Percentiles rank a stretch among this genome's conserved stretches.
Evolutionary conservation across 179 eudicot genomes (phyloP).

Genomic region (Patellifolia procumbens): DNA sequence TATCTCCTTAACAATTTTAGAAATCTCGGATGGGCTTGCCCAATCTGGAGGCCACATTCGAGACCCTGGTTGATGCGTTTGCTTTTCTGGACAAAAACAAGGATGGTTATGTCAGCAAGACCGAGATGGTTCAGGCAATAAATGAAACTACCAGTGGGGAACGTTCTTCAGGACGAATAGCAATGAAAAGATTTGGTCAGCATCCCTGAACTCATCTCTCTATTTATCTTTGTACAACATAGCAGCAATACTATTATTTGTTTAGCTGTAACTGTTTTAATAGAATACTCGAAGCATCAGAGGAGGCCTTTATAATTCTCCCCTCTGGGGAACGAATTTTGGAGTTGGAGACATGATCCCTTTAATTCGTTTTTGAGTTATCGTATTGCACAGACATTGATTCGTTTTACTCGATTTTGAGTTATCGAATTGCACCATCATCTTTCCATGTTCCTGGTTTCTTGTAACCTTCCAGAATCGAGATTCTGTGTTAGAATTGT

Average conservation of each 20-base stretch:
- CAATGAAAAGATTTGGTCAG: slow-evolving; percentile 88
- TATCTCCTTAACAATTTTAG: slow-evolving; percentile 44
- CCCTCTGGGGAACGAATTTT: too few relatives aligned
- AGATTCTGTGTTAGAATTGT: background rate
- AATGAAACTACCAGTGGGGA: slow-evolving; percentile 76
- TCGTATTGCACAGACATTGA: too few relatives aligned
- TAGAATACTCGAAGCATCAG: background rate
- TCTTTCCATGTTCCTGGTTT: too few relatives aligned
- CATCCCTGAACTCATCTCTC: slow-evolving; percentile 29
- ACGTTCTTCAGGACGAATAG: slow-evolving; percentile 80
- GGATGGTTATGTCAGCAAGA: slow-evolving; percentile 92
- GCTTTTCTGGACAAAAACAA: slow-evolving; percentile 89
- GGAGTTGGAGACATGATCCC: too few relatives aligned
- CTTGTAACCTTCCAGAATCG: background rate
- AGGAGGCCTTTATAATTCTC: too few relatives aligned
- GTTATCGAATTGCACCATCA: too few relatives aligned
- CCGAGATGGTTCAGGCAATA: slow-evolving; percentile 79
- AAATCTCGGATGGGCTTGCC: slow-evolving; percentile 77
- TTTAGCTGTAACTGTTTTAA: background rate
- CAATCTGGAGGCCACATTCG: slow-evolving; percentile 74
- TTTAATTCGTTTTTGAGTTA: too few relatives aligned
- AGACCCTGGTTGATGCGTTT: slow-evolving; percentile 84
- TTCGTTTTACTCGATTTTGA: too few relatives aligned
- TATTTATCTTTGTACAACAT: slow-evolving; percentile 3
- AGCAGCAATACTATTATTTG: background rate